Percentiles rank a stretch among this genome's conserved stretches.
These are phyloP conservation scores for Globisporangium nagaii DNA, from an alignment of 352 stramenopile species.

Conservation along the genomic window DNA sequence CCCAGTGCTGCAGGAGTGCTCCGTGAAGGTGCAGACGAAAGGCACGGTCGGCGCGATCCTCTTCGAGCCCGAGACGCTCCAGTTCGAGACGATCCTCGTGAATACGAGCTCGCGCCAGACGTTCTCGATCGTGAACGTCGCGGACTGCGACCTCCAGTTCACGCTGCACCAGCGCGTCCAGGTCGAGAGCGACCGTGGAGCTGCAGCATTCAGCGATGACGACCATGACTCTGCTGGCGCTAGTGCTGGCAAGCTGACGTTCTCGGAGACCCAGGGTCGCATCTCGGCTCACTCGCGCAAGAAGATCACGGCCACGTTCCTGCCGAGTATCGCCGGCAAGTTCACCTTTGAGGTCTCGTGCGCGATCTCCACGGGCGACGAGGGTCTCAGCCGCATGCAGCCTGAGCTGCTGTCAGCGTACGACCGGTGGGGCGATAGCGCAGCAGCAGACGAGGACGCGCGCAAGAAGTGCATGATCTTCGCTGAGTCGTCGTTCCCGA, in stretches of 20 bases:
- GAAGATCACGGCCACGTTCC: slow-evolving; percentile 75
- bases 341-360: slow-evolving; percentile 78
- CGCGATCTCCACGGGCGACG: slow-evolving; percentile 18
- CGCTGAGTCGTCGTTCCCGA: slow-evolving; percentile 83
- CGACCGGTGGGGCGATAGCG: slow-evolving; percentile 14
- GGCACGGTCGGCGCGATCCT: slow-evolving; percentile 67
- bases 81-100: slow-evolving; percentile 84
- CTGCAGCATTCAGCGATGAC: neutral
- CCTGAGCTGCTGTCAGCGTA: slow-evolving; percentile 11
- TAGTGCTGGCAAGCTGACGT: slow-evolving; percentile 24
- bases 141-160: slow-evolving; percentile 73
- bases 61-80: slow-evolving; percentile 62
- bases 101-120: slow-evolving; percentile 65
- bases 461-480: slow-evolving; percentile 33
- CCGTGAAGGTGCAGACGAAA: slow-evolving; percentile 60
- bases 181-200: slow-evolving; percentile 6
- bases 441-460: neutral
- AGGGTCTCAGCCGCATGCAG: neutral
- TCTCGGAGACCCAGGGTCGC: slow-evolving; percentile 53
- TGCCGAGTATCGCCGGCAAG: slow-evolving; percentile 44
- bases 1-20: slow-evolving; percentile 54
- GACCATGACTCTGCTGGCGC: neutral
- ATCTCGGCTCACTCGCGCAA: slow-evolving; percentile 76
- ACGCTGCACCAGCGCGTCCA: slow-evolving; percentile 34
- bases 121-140: slow-evolving; percentile 70